A percentile compares a stretch with the other conserved stretches of the same genome.
Conservation (phyloP, 1,139 yeast species). For the Geotrichum candidum region DNA sequence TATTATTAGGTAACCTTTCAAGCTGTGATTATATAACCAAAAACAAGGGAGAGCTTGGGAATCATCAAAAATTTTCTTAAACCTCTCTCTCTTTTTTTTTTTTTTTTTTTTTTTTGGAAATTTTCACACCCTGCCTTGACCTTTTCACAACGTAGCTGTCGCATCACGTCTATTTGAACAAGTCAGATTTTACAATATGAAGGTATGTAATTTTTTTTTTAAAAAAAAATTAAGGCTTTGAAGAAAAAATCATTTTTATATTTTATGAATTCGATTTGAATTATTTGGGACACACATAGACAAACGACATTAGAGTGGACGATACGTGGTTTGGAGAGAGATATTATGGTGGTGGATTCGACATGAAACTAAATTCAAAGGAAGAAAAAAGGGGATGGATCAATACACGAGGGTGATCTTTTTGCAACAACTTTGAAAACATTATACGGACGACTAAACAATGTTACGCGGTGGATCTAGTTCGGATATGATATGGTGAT, state of each 20-base stretch:
- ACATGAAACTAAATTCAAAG: too few species aligned
- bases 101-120: constrained; percentile 5
- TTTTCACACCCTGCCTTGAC: constrained; percentile 5
- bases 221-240: background rate
- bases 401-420: background rate
- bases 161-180: constrained; percentile 11
- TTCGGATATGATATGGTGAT: background rate
- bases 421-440: too few species aligned
- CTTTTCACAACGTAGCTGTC: constrained; percentile 11
- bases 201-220: constrained; percentile 7
- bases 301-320: background rate
- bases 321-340: too few species aligned
- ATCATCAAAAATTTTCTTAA: background rate
- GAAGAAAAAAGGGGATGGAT: background rate
- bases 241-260: background rate
- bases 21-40: background rate
- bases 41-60: background rate
- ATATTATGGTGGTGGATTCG: too few species aligned
- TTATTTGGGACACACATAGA: background rate
- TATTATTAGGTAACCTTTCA: too few species aligned
- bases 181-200: constrained; percentile 17
- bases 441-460: background rate
- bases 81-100: background rate
- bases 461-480: background rate
- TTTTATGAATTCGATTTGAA: background rate